Conservation (phyloP, 148 eudicot genomes). For the Chenopodium formosanum region DNA sequence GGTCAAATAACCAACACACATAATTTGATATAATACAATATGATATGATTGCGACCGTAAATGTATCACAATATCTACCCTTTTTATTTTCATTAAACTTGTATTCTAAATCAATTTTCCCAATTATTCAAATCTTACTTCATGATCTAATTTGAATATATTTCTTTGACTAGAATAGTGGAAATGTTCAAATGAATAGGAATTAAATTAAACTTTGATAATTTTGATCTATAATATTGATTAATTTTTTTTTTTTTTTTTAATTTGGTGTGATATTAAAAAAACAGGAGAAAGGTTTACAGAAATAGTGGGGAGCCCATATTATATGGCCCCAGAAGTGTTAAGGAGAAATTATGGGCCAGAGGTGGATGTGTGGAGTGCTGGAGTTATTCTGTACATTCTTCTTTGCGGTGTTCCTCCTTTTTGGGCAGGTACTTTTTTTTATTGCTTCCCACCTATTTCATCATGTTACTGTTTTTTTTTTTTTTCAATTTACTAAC, state of each 20-base stretch:
- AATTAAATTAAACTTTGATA: background rate
- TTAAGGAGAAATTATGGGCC: constrained; percentile 82
- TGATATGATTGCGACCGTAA: background rate
- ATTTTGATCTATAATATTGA: background rate
- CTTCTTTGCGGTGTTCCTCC: constrained; percentile 91
- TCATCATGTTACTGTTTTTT: background rate
- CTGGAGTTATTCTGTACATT: constrained; percentile 85
- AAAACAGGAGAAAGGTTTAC: constrained; percentile 66
- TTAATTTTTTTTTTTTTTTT: background rate
- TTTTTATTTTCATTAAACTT: background rate
- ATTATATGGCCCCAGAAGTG: constrained; percentile 96
- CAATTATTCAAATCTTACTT: background rate
- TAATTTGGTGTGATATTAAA: background rate
- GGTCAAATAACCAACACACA: too few species aligned
- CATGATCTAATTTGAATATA: background rate
- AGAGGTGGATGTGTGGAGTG: constrained; percentile 91
- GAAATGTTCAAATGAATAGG: background rate
- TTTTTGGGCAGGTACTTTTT: constrained; percentile 78
- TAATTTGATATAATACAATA: background rate
- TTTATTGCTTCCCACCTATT: constrained; percentile 3
- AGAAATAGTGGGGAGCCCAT: constrained; percentile 91
- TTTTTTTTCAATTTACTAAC: background rate
- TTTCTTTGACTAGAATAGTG: constrained; percentile 13
- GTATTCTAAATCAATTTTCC: background rate
- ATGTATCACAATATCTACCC: background rate